These are phyloP conservation scores for Trichaptum fuscoviolaceum DNA, from an alignment of 768 basidiomycete genomes.

Conservation along the genomic window DNA sequence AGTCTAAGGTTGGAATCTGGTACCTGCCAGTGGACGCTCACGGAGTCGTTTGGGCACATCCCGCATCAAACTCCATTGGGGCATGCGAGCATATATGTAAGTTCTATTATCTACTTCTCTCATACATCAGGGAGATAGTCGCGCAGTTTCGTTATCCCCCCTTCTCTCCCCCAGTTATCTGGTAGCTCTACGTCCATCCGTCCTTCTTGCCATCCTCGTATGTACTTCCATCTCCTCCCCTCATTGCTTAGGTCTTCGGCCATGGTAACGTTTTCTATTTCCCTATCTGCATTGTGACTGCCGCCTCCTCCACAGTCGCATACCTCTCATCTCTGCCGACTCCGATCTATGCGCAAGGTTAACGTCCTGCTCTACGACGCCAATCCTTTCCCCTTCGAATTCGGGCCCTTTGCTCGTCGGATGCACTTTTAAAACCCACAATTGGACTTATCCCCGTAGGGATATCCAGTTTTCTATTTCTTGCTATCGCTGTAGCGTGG, in stretches of 20 bases:
- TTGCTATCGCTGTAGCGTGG: too few species aligned
- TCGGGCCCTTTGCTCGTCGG: background rate
- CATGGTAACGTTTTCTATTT: background rate
- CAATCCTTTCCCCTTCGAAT: background rate
- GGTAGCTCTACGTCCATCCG: background rate
- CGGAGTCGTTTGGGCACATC: background rate
- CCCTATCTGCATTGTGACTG: too few species aligned
- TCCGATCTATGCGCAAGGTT: too few species aligned
- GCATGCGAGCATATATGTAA: background rate
- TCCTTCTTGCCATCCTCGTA: background rate
- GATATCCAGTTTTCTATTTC: background rate
- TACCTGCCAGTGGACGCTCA: background rate
- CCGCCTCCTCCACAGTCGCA: background rate
- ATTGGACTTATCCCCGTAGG: background rate
- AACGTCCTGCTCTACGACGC: background rate
- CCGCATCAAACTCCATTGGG: background rate
- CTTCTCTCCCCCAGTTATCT: background rate
- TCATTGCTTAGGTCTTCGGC: background rate
- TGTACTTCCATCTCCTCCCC: background rate
- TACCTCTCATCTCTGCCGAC: background rate
- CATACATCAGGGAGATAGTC: background rate
- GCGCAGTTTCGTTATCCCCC: background rate
- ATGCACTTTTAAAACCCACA: background rate
- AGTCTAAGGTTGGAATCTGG: background rate
- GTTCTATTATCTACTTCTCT: background rate